Base-by-base conservation (phyloP, 1,139 yeast genomes). In the Saccharomyces hybrid region DNA sequence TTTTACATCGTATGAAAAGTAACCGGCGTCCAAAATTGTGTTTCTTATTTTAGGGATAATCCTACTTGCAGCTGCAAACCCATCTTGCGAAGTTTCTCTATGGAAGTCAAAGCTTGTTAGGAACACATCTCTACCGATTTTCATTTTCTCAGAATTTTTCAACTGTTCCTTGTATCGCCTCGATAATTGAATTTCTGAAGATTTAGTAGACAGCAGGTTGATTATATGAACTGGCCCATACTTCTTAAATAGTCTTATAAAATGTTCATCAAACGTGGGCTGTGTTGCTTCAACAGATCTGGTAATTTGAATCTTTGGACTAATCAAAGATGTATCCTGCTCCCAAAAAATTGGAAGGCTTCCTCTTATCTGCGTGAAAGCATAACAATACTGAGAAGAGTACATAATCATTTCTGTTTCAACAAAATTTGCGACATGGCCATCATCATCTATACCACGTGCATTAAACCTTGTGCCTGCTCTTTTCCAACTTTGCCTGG, bases 331-430 rank as follows among this genome's bases (percentile, higher is more conserved):
- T 1, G 95, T 83, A 64, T 91, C 98, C 69, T 95, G 99, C 68
- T 95, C 99, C 99, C 99, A 95, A 67, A 95, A 95, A 1, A 95
- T 78, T 0, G 99, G 99, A 2, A 93, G 93, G 14, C 96, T 87
- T 2, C 99, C 99, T 68, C 99, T 77, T 14, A 93, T 81, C 69
- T 91, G 96, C 1, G 87, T 82, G 68, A 84, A 91, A 2, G 97
- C 83, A 67, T 82, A 89, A 53, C 79, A 76, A 38, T 84, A 76
- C 51, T 80, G 80, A 11, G 75, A 73, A 1, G 81, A 79, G 67
- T 79, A 82, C 61, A 83, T 70, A 38, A 93, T 84, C 49, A 89
- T 79, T 69, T 95, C 99, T 0, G 98, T 88, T 66, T 93, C 99
- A 34, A 93, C 98, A 69, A 88, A 93, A 70, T 93, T 95, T 32